Conservation (phyloP, 1,284 basidiomycete species). For the Psilocybe mexicana region DNA sequence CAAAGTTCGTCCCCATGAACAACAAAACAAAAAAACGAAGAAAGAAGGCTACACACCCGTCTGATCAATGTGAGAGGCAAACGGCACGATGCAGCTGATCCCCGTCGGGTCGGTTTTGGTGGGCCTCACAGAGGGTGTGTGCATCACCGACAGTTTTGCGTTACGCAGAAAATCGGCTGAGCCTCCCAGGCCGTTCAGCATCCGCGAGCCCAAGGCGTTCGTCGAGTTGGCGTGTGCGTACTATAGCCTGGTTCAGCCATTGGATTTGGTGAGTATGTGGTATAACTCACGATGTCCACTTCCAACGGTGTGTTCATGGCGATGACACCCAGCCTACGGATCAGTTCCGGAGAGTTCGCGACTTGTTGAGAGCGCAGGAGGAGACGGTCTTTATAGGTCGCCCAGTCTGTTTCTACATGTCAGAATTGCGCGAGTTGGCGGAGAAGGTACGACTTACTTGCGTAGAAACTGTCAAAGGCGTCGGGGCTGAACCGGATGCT, state of each 20-base stretch:
- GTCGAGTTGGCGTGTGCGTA: slow-evolving; percentile 56
- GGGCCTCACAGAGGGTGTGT: slow-evolving; percentile 50
- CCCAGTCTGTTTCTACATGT: too few relatives aligned
- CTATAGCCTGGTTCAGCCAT: too few relatives aligned
- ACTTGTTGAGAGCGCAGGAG: slow-evolving; percentile 56
- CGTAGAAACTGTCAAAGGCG: slow-evolving; percentile 48
- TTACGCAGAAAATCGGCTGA: slow-evolving; percentile 53
- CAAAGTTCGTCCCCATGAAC: not conserved
- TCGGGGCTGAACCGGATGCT: slow-evolving; percentile 51
- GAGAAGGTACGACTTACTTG: slow-evolving; percentile 31
- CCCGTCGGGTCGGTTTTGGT: slow-evolving; percentile 50
- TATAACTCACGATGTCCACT: slow-evolving; percentile 42
- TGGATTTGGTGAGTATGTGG: not conserved
- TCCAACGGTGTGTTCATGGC: slow-evolving; percentile 58
- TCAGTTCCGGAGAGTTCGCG: slow-evolving; percentile 54
- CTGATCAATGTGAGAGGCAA: slow-evolving; percentile 52
- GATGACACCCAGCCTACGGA: slow-evolving; percentile 49
- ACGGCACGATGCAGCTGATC: slow-evolving; percentile 55
- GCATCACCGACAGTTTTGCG: slow-evolving; percentile 53
- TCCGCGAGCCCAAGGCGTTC: slow-evolving; percentile 42
- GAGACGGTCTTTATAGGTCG: slow-evolving; percentile 47
- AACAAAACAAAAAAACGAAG: not conserved
- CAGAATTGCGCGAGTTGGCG: too few relatives aligned
- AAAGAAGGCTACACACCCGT: slow-evolving; percentile 37
- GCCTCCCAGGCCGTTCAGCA: slow-evolving; percentile 54